Base-by-base conservation (phyloP, 768 basidiomycete genomes). In the Steccherinum ochraceum region DNA sequence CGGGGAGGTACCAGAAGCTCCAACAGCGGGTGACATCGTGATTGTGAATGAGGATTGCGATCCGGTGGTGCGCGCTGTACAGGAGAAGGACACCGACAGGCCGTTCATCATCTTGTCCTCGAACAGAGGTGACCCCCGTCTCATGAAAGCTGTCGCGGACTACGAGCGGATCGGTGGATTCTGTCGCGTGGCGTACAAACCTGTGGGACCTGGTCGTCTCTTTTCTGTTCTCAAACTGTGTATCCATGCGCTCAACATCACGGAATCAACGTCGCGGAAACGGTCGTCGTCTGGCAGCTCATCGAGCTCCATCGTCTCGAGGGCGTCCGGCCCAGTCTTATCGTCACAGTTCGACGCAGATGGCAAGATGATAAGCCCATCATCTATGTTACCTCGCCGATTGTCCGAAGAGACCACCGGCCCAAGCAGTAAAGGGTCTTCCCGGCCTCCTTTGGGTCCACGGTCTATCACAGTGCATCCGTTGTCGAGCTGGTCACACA, bases 151-250 rank as follows among this genome's bases (percentile, higher is more conserved):
- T 12, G 81, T 83, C 49, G 77, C 72, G 51, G 82, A 88, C 19
- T 84, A 88, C 61, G 89, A 92, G 62, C 73, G 74, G 40, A 79
- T 84, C 11, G 93, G 93, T 7, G 93, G 93, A 23, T 88, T 90
- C 66, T 92, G 89, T 66, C 84, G 89, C n/a, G 73, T 92, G 20
- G 68, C 94, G 12, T 89, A 85, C 77, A 97, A 96, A 64, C 93
- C 93, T 10, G 83, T 83, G 21, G 91, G 93, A 2, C 93, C 93
- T 2, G 78, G 80, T 41, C 80, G 85, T 19, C 74, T 95, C 50
- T 76, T 82, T 23, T 64, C 74, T 4, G 76, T 82, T 20, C 69
- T 94, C 52, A 84, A 83, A 59, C 76, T 84, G 10, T 77, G 78
- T 62, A 51, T 84, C 21, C 77, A 82, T 61, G 72, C 77, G 3